Evolutionary conservation across 768 basidiomycete genomes (phyloP).

Genomic region (Phylloporus sp.): DNA sequence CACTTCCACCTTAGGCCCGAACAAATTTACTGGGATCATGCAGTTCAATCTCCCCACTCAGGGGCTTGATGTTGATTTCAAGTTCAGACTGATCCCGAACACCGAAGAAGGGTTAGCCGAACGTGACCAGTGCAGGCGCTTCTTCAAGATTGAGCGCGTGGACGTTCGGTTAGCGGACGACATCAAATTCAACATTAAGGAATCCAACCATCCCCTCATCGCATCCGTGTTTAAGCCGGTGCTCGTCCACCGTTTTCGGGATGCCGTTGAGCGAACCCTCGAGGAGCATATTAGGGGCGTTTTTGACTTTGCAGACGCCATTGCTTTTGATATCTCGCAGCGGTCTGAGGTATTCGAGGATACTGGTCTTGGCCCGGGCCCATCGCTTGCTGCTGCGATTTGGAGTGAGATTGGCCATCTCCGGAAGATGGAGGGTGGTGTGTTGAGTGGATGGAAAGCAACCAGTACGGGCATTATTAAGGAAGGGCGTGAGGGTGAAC

Average conservation of each 20-base stretch:
- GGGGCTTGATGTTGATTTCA: conserved; percentile 66
- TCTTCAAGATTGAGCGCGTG: conserved; percentile 56
- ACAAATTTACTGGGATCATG: conserved; percentile 59
- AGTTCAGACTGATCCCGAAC: conserved; percentile 58
- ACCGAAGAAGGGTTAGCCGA: conserved; percentile 39
- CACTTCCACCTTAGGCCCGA: conserved; percentile 46
- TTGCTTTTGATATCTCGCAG: conserved; percentile 56
- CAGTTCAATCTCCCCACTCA: conserved; percentile 59
- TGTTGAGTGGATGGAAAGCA: conserved; percentile 44
- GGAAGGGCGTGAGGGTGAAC: conserved; percentile 37
- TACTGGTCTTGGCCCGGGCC: conserved; percentile 49
- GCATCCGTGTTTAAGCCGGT: conserved; percentile 62
- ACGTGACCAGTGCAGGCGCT: conserved; percentile 45
- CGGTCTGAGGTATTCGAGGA: conserved; percentile 65
- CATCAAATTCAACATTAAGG: conserved; percentile 48
- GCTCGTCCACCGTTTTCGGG: conserved; percentile 50
- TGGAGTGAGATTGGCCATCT: conserved; percentile 69
- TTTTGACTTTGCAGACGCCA: conserved; percentile 51
- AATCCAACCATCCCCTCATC: conserved; percentile 63
- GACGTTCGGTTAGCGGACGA: conserved; percentile 55
- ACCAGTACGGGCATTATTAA: conserved; percentile 65
- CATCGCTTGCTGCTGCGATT: conserved; percentile 51
- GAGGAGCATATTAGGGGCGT: conserved; percentile 49
- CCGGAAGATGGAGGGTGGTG: conserved; percentile 33
- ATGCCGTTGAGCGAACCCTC: conserved; percentile 57